Conservation (phyloP, 2,329 filamentous ascomycete genomes). For the Nannizziopsis barbatae region DNA sequence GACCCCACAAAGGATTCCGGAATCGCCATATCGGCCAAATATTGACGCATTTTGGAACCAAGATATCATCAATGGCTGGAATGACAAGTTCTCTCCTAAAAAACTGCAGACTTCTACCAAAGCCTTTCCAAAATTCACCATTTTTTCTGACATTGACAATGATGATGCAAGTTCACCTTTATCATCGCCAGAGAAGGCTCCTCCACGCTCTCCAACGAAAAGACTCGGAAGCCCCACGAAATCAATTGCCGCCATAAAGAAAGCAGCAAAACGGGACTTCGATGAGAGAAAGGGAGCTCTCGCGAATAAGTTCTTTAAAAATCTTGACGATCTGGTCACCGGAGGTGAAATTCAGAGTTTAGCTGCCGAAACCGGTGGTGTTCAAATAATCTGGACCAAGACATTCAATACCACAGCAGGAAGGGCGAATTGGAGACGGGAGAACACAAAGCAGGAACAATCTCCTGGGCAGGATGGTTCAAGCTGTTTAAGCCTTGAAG, state of each 20-base stretch:
- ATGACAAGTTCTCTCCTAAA: slow-evolving; percentile 43
- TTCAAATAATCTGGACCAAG: slow-evolving; percentile 51
- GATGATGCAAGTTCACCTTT: slow-evolving; percentile 14
- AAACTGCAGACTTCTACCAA: slow-evolving; percentile 26
- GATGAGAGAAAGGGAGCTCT: slow-evolving; percentile 43
- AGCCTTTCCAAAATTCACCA: slow-evolving; percentile 17
- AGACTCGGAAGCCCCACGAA: slow-evolving; percentile 21
- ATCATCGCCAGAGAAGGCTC: slow-evolving; percentile 30
- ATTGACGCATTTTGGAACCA: slow-evolving; percentile 46
- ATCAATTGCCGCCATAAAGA: slow-evolving; percentile 23
- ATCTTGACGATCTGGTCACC: slow-evolving; percentile 45
- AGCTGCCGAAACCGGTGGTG: slow-evolving; percentile 44
- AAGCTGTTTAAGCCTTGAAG: slow-evolving; percentile 2
- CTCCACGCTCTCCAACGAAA: slow-evolving; percentile 16
- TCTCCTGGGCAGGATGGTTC: slow-evolving; percentile 7
- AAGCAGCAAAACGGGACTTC: slow-evolving; percentile 41
- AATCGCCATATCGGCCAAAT: slow-evolving; percentile 40
- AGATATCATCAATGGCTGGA: slow-evolving; percentile 43
- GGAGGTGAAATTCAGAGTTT: slow-evolving; percentile 40
- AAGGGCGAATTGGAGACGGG: slow-evolving; percentile 59
- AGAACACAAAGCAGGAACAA: slow-evolving; percentile 24
- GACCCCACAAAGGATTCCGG: slow-evolving; percentile 34
- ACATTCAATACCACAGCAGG: slow-evolving; percentile 52
- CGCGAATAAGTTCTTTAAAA: slow-evolving; percentile 44
- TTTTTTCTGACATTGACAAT: slow-evolving; percentile 30